Evolutionary conservation across 2,329 filamentous ascomycete species (phyloP).

Genomic region (Microcyclospora tardicrescens): DNA sequence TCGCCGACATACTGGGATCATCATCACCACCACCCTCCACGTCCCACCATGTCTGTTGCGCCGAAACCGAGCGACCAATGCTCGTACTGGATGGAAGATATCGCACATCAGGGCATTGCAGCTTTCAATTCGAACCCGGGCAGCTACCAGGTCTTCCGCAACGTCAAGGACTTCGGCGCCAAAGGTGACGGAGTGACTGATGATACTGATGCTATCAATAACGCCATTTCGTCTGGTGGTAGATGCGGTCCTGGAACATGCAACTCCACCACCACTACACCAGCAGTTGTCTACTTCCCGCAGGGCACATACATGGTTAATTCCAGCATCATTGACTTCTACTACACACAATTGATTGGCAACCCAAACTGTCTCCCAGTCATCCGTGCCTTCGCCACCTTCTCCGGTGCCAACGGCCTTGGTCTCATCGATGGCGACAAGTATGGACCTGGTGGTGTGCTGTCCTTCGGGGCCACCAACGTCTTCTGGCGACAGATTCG

Average conservation of each 20-base stretch:
- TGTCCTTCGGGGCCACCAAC: slow-evolving; percentile 37
- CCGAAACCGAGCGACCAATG: slow-evolving; percentile 5
- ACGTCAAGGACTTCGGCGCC: slow-evolving; percentile 35
- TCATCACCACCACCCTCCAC: slow-evolving; percentile 4
- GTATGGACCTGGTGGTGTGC: slow-evolving; percentile 32
- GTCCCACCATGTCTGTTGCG: not conserved
- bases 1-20: slow-evolving; percentile 5
- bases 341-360: slow-evolving; percentile 50
- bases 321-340: slow-evolving; percentile 46
- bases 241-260: slow-evolving; percentile 31
- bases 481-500: slow-evolving; percentile 53
- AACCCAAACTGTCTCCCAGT: slow-evolving; percentile 45
- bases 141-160: slow-evolving; percentile 35
- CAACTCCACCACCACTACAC: slow-evolving; percentile 36
- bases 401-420: slow-evolving; percentile 40
- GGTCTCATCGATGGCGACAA: slow-evolving; percentile 47
- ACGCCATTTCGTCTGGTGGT: slow-evolving; percentile 28
- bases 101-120: slow-evolving; percentile 36
- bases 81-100: slow-evolving; percentile 30
- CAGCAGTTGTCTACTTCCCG: slow-evolving; percentile 46
- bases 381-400: slow-evolving; percentile 40
- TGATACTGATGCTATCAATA: slow-evolving; percentile 44
- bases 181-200: slow-evolving; percentile 38
- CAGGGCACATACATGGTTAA: slow-evolving; percentile 47
- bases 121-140: slow-evolving; percentile 32